Conservation (phyloP, 768 basidiomycete species). For the Termitomyces sp. region DNA sequence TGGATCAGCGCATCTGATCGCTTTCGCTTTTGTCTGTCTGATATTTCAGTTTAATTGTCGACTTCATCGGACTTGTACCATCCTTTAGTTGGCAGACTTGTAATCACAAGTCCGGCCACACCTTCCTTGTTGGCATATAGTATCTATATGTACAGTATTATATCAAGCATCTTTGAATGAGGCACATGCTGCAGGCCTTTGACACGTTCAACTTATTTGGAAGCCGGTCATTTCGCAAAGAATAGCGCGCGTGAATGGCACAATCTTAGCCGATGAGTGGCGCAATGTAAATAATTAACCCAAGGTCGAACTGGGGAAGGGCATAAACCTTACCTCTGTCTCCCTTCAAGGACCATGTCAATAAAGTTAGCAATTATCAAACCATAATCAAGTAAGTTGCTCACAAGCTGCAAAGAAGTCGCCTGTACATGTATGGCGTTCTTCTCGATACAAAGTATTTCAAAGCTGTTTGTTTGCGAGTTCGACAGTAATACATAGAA, state of each 20-base stretch:
- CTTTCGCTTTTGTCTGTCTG: conserved; percentile 2
- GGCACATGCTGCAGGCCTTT: neutral
- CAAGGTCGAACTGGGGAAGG: conserved; percentile 22
- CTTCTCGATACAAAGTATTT: conserved; percentile 7
- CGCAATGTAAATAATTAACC: no score
- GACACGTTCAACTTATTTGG: neutral
- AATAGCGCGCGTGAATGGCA: no score
- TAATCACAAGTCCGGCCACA: conserved; percentile 1
- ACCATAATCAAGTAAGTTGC: conserved; percentile 1
- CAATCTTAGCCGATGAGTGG: conserved; percentile 24
- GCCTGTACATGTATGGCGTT: conserved; percentile 32
- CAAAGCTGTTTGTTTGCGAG: neutral
- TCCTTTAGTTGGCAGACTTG: conserved; percentile 5
- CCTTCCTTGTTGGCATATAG: conserved; percentile 9
- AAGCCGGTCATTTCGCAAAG: neutral
- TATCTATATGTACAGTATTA: conserved; percentile 11
- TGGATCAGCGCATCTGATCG: neutral
- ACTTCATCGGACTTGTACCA: conserved; percentile 19
- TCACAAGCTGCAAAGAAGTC: conserved; percentile 29
- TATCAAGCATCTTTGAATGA: conserved; percentile 3
- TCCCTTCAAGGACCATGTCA: conserved; percentile 1
- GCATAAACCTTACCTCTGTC: conserved; percentile 33
- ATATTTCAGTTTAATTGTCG: conserved; percentile 11
- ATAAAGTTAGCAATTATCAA: neutral
- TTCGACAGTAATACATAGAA: neutral